Conservation (phyloP, 2,329 filamentous ascomycete species). For the Aspergillus chevalieri region DNA sequence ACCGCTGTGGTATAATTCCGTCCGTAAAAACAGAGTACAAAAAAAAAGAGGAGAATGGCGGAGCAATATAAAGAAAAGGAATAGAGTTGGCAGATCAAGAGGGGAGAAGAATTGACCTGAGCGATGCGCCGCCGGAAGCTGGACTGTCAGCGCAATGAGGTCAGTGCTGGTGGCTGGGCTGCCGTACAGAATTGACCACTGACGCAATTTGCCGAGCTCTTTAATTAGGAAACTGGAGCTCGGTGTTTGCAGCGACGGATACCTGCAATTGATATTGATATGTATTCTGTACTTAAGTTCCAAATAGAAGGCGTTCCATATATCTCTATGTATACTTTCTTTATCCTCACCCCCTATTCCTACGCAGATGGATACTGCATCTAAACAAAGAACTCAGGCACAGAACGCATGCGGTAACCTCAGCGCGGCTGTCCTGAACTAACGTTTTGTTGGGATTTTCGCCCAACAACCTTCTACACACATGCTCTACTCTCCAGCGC, state of each 20-base stretch:
- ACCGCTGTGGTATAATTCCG: neutral
- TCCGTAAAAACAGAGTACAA: neutral
- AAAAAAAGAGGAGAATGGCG: neutral
- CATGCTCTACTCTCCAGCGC: neutral
- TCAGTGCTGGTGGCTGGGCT: constrained; percentile 4
- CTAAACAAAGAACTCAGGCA: neutral
- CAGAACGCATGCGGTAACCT: constrained; percentile 8
- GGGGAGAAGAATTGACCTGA: constrained; percentile 2
- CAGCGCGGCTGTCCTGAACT: constrained; percentile 10
- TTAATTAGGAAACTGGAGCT: too few relatives aligned
- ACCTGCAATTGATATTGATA: neutral
- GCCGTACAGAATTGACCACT: neutral
- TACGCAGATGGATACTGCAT: too few relatives aligned
- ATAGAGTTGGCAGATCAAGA: constrained; percentile 6
- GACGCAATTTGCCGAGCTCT: too few relatives aligned
- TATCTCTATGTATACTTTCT: neutral
- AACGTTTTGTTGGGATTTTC: constrained; percentile 22
- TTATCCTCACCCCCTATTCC: neutral
- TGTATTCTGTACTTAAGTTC: neutral
- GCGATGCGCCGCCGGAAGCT: constrained; percentile 3
- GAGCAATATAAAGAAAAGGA: neutral
- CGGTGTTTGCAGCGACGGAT: neutral
- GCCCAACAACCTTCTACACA: constrained; percentile 14
- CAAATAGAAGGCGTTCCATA: neutral
- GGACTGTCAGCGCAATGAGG: constrained; percentile 9